A percentile compares a stretch with the other conserved stretches of the same genome.
phyloP scores from a whole-genome alignment of 441 rosid genomes.

The Gossypium laxum region DNA sequence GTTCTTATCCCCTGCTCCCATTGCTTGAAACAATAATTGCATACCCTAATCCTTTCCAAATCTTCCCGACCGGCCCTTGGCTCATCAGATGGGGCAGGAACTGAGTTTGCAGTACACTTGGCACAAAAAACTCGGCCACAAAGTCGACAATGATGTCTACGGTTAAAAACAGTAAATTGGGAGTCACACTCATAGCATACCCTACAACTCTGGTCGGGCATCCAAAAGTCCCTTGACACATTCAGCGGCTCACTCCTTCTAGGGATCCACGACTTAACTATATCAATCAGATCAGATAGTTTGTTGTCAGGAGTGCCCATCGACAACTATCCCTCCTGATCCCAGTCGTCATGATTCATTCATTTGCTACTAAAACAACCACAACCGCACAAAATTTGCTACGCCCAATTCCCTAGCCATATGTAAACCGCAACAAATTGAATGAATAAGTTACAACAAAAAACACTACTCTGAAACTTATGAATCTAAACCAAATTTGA shows the following conservation, averaged over 20 bases:
- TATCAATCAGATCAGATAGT: conserved; percentile 37
- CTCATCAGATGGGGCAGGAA: conserved; percentile 43
- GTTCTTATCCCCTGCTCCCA: conserved; percentile 41
- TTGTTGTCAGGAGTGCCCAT: conserved; percentile 49
- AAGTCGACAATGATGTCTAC: conserved; percentile 63
- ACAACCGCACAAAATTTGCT: conserved; percentile 13
- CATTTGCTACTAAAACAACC: conserved; percentile 35
- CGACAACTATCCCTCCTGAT: conserved; percentile 34
- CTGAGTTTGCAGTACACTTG: conserved; percentile 51
- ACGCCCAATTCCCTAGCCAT: conserved; percentile 15
- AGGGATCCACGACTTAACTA: conserved; percentile 46
- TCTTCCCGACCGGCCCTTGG: conserved; percentile 34
- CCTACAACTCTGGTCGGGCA: conserved; percentile 74
- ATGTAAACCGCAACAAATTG: conserved; percentile 8
- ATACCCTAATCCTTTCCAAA: conserved; percentile 47
- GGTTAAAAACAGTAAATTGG: conserved; percentile 49
- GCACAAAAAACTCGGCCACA: conserved; percentile 68
- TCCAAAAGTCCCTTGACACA: conserved; percentile 66
- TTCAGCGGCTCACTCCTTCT: conserved; percentile 32
- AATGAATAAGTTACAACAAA: not conserved
- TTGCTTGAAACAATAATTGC: conserved; percentile 61
- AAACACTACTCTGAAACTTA: not conserved
- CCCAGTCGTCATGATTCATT: conserved; percentile 43
- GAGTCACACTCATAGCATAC: conserved; percentile 68
- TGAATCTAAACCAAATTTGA: not conserved